phyloP scores from a whole-genome alignment of 768 basidiomycete species.

The Lyophyllum decastes region DNA sequence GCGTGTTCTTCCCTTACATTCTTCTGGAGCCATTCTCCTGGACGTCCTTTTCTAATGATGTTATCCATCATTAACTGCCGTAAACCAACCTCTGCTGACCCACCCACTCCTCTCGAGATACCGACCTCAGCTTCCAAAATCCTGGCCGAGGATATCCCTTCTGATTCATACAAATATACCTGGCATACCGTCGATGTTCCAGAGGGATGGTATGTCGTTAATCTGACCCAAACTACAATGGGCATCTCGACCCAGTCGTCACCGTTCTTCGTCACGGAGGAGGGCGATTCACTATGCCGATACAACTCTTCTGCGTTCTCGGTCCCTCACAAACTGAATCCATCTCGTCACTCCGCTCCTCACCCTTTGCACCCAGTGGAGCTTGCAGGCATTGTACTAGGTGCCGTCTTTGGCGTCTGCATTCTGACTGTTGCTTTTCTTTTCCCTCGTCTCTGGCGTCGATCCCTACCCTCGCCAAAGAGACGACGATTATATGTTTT shows the following conservation, averaged over 20 bases:
- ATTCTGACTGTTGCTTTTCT: conserved; percentile 21
- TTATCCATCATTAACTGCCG: background rate
- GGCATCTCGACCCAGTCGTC: conserved; percentile 23
- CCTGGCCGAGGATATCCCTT: conserved; percentile 25
- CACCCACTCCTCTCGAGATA: conserved; percentile 5
- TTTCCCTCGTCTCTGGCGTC: conserved; percentile 26
- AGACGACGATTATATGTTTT: conserved; percentile 5
- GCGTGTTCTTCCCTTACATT: conserved; percentile 7
- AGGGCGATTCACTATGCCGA: conserved; percentile 21
- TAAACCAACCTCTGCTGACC: background rate
- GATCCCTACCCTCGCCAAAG: conserved; percentile 18
- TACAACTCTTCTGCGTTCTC: background rate
- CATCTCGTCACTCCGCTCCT: background rate
- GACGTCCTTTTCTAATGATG: background rate
- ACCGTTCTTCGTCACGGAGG: conserved; percentile 31
- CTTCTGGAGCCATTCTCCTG: background rate
- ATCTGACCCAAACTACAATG: conserved; percentile 23
- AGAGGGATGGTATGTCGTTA: conserved; percentile 32
- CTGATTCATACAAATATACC: conserved; percentile 20
- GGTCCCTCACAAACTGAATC: background rate
- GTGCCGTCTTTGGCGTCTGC: conserved; percentile 18
- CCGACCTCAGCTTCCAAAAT: conserved; percentile 20
- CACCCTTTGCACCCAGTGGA: conserved; percentile 16
- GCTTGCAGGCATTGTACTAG: conserved; percentile 23
- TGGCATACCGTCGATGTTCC: conserved; percentile 34